Conservation (phyloP, 306 rosid species). For the Crotalaria pallida region DNA sequence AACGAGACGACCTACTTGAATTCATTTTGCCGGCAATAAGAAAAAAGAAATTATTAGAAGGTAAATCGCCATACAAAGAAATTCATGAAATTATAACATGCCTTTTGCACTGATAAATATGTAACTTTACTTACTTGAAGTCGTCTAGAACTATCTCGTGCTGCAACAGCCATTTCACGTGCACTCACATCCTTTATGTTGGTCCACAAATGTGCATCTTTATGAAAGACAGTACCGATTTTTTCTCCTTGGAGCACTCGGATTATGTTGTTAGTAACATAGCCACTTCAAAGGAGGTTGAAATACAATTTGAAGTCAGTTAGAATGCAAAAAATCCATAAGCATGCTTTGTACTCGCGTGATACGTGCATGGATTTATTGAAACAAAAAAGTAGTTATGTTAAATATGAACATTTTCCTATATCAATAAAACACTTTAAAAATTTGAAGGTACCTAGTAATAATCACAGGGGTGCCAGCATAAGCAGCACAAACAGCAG, state of each 20-base stretch:
- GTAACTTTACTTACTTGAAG: constrained; percentile 45
- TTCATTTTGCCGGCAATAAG: neutral
- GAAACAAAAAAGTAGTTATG: too few species aligned
- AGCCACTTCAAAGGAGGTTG: constrained; percentile 49
- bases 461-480: constrained; percentile 83
- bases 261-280: constrained; percentile 63
- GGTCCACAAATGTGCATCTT: constrained; percentile 80
- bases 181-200: constrained; percentile 56
- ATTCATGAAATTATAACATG: neutral
- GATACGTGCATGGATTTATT: too few species aligned
- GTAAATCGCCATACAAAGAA: neutral
- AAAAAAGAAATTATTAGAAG: neutral
- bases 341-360: neutral
- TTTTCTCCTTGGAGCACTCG: constrained; percentile 74
- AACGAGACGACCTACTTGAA: neutral
- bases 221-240: constrained; percentile 80
- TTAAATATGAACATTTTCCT: too few species aligned
- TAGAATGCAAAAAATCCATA: neutral
- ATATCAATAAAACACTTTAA: neutral
- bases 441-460: constrained; percentile 50
- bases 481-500: constrained; percentile 68
- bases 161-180: constrained; percentile 76
- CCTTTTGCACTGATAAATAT: neutral
- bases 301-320: constrained; percentile 15
- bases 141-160: constrained; percentile 58